Evolutionary conservation across 805 yeast species (phyloP), one percentile per base, ranked within the genome.

Genomic region (Yarrowia sp.): DNA sequence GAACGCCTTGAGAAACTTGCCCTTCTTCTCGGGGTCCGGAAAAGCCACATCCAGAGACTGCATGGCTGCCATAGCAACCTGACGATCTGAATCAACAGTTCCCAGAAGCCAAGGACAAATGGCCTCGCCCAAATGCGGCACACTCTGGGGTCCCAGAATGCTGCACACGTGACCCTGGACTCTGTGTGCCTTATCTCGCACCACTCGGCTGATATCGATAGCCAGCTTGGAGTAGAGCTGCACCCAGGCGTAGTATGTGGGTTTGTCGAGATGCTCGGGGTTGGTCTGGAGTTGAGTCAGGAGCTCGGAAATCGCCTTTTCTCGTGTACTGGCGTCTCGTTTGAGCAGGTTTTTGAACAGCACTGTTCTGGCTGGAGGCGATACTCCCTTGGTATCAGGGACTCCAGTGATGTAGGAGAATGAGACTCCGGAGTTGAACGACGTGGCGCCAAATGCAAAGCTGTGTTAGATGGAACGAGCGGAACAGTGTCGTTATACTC

Each of bases 311-410:
- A 91, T 77, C 0, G 95, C 91, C 72, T 87, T 89, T 69, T 90
- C 96, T 71, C 86, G 89, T 0, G 98, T 93, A n/a, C 85, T 86
- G 7, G 87, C 82, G 71, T 92, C 96, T 71, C 88, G 84, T 74
- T 92, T 92, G 73, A 88, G 73, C 58, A 92, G 74, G 9, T 89
- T 84, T 72, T 89, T 92, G 78, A 92, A 88, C n/a, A 86, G 78
- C 10, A 92, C 77, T 47, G 83, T 82, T 65, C 88, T 74, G 10
- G 78, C 76, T 1, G 87, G 79, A 45, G 84, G 76, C 10, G 76
- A 66, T 6, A 86, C 69, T 11, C 77, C 69, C 51, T 81, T 81
- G 8, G 89, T 84, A 69, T 90, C 93, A 0, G 96, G 96, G 5
- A 86, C 74, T 3, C 95, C 96, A 13, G 88, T 85, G 67, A 90